A percentile compares a stretch with the other conserved stretches of the same genome.
phyloP scores from a whole-genome alignment of 768 basidiomycete species.

The Boletus pseudopeckii region DNA sequence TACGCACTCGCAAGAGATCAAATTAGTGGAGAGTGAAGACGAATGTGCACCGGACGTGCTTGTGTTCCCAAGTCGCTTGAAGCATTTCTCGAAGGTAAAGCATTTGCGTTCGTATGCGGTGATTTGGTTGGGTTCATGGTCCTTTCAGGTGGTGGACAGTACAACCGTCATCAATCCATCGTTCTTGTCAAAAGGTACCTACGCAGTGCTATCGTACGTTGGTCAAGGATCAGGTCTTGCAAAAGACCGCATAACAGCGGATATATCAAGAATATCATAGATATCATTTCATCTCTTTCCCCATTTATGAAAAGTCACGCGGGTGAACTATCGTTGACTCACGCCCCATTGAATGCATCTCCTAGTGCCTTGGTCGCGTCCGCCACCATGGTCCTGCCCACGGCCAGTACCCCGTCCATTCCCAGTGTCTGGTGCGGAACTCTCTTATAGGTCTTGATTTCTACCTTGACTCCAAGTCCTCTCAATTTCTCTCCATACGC shows the following conservation, averaged over 20 bases:
- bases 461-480: conserved; percentile 49
- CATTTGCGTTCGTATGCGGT: not conserved
- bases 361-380: conserved; percentile 22
- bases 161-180: conserved; percentile 87
- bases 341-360: conserved; percentile 12
- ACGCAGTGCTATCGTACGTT: conserved; percentile 42
- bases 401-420: conserved; percentile 50
- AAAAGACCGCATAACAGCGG: conserved; percentile 27
- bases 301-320: not conserved
- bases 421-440: conserved; percentile 67
- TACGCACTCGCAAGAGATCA: conserved; percentile 61
- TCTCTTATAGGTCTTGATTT: conserved; percentile 54
- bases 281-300: not conserved
- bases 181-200: conserved; percentile 60
- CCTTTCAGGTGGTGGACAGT: conserved; percentile 64
- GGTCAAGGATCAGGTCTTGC: conserved; percentile 26
- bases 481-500: conserved; percentile 57
- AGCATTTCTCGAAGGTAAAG: conserved; percentile 83
- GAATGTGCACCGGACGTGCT: conserved; percentile 76
- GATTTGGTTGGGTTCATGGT: not conserved
- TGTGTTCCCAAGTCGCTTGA: conserved; percentile 82
- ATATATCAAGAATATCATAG: conserved; percentile 28
- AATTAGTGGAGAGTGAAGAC: conserved; percentile 30
- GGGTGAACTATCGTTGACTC: not conserved
- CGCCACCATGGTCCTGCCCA: conserved; percentile 14